Evolutionary conservation across 1,139 yeast genomes (phyloP), one percentile per base, ranked within the genome.

Genomic region (Yamadazyma pseudoaaseri): DNA sequence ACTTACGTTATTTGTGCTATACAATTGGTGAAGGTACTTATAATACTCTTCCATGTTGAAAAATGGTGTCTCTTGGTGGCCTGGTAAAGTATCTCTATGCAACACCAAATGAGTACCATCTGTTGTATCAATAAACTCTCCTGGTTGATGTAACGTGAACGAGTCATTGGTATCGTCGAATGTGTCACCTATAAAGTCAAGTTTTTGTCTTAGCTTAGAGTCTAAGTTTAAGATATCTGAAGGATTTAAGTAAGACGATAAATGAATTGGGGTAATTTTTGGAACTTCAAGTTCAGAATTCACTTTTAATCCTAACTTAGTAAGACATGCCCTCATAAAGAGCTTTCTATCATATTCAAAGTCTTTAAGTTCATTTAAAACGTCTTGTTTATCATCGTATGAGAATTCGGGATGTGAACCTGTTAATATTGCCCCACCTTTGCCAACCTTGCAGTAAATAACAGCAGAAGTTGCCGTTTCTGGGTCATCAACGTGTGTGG

Each of bases 321-420:
- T 49, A 27, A 92, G 60, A 36, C 82, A 65, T 0, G 68, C 63
- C 35, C 72, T 68, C 52, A 89, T 54, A 47, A 87, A 86, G 4
- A 56, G 49, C 34, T 73, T 56, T 30, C 97, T 65, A 32, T 83
- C 81, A 20, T 71, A 54, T 16, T 60, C 61, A 14, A 64, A 44
- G 0, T 51, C 9, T n/a, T 49, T 54, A 9, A 45, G 33, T 12
- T 38, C 40, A 20, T 36, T 25, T 15, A 44, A 33, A 5, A 43
- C 27, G 3, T 35, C 34, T 10, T 35, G 39, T 7, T 36, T 30
- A 14, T 78, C 47, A 8, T 65, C 63, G 0, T 89, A 81, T 1
- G 79, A 68, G 51, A 81, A 87, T 56, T 94, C 99, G 0, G 97
- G 96, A 56, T 94, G 98, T 0, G 89, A 73, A 0, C 97, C 97